Evolutionary conservation across 2,329 filamentous ascomycete species (phyloP).

Genomic region (Pleomassaria siparia): DNA sequence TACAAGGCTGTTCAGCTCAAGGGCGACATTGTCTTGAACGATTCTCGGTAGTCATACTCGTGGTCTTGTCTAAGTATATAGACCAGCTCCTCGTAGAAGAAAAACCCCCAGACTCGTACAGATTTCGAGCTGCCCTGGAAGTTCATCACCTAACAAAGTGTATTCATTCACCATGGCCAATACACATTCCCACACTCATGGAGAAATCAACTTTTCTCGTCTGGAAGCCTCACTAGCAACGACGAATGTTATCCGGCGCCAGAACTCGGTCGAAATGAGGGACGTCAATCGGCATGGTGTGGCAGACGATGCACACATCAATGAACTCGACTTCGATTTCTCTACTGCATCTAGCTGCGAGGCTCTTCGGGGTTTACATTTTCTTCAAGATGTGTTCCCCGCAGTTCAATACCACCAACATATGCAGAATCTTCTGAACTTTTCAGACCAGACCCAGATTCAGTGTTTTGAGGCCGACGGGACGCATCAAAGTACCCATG

Average conservation of each 20-base stretch:
- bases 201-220: not conserved
- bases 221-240: constrained; percentile 6
- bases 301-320: not conserved
- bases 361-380: not conserved
- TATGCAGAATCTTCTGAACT: not conserved
- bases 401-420: constrained; percentile 4
- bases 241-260: not conserved
- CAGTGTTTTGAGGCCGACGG: constrained; percentile 1
- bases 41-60: too few relatives aligned
- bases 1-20: too few relatives aligned
- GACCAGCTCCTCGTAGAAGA: too few relatives aligned
- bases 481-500: too few relatives aligned
- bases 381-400: constrained; percentile 4
- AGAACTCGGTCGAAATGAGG: constrained; percentile 1
- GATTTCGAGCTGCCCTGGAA: too few relatives aligned
- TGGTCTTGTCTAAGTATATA: too few relatives aligned
- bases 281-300: constrained; percentile 1
- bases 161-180: not conserved
- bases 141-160: too few relatives aligned
- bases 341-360: not conserved
- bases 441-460: constrained; percentile 3
- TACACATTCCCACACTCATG: not conserved
- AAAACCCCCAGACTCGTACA: too few relatives aligned
- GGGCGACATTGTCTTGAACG: too few relatives aligned
- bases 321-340: constrained; percentile 8